phyloP scores from a whole-genome alignment of 75 land plant species.

The Sequoiadendron giganteum region DNA sequence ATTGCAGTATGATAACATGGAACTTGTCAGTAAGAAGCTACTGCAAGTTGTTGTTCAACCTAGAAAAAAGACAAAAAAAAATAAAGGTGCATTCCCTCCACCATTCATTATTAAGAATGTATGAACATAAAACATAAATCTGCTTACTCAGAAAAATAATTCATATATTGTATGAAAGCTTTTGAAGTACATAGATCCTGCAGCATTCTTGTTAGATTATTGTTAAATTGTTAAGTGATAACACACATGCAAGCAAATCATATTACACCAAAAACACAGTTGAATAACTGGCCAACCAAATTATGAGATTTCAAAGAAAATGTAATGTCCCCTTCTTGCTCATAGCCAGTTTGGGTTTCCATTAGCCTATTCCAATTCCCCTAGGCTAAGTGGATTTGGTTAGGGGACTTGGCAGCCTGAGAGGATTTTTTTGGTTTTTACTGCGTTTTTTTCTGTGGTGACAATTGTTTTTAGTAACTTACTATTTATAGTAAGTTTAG shows the following conservation, averaged over 20 bases:
- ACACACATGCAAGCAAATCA: not conserved
- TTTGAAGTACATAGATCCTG: not conserved
- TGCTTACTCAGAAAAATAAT: not conserved
- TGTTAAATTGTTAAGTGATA: not conserved
- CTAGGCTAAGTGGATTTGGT: no score
- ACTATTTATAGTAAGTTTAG: no score
- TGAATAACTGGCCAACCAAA: no score
- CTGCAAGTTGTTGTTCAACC: not conserved
- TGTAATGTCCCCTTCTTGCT: no score
- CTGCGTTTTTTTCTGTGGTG: no score
- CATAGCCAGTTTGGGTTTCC: no score
- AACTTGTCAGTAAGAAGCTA: not conserved
- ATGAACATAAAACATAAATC: not conserved
- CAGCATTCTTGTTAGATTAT: not conserved
- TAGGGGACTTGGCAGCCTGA: no score
- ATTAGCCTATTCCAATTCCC: no score
- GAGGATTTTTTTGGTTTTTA: no score
- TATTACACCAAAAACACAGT: not conserved
- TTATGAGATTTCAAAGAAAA: no score
- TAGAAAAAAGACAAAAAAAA: not conserved
- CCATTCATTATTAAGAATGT: not conserved
- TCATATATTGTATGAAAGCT: not conserved
- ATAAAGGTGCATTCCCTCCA: not conserved
- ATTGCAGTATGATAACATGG: not conserved
- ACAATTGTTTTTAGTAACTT: no score